Evolutionary conservation across 345 rosid genomes (phyloP).

Genomic region (Ricinus communis): DNA sequence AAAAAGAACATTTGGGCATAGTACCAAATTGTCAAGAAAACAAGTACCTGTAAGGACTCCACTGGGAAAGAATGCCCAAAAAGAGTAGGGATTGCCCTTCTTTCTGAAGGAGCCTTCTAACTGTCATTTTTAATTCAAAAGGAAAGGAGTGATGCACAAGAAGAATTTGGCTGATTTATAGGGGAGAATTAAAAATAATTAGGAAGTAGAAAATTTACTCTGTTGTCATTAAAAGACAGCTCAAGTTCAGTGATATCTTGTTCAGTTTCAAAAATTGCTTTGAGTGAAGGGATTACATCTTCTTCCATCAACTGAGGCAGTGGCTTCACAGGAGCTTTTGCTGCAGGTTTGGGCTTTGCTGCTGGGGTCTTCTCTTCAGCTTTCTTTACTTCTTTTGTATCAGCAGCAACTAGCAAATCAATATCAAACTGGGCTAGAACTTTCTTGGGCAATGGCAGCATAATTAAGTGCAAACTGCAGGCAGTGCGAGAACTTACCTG

Average conservation of each 20-base stretch:
- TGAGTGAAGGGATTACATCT: slow-evolving; percentile 83
- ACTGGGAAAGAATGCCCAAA: slow-evolving; percentile 90
- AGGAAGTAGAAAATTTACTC: slow-evolving; percentile 38
- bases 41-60: slow-evolving; percentile 65
- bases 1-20: too few relatives aligned
- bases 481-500: too few relatives aligned
- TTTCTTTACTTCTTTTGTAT: slow-evolving; percentile 43
- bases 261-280: slow-evolving; percentile 64
- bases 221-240: slow-evolving; percentile 69
- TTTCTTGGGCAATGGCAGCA: background rate
- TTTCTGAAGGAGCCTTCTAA: slow-evolving; percentile 77
- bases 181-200: background rate
- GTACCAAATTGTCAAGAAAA: background rate
- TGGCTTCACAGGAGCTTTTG: slow-evolving; percentile 63
- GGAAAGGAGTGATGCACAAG: too few relatives aligned
- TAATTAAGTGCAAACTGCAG: too few relatives aligned
- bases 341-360: slow-evolving; percentile 63
- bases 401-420: slow-evolving; percentile 40
- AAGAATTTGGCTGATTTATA: background rate
- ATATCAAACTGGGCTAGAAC: background rate
- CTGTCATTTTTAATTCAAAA: slow-evolving; percentile 32
- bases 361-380: slow-evolving; percentile 32
- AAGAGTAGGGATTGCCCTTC: slow-evolving; percentile 54
- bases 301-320: slow-evolving; percentile 78
- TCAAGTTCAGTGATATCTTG: slow-evolving; percentile 60